Evolutionary conservation across 768 basidiomycete genomes (phyloP).

Genomic region (Hebeloma cylindrosporum): DNA sequence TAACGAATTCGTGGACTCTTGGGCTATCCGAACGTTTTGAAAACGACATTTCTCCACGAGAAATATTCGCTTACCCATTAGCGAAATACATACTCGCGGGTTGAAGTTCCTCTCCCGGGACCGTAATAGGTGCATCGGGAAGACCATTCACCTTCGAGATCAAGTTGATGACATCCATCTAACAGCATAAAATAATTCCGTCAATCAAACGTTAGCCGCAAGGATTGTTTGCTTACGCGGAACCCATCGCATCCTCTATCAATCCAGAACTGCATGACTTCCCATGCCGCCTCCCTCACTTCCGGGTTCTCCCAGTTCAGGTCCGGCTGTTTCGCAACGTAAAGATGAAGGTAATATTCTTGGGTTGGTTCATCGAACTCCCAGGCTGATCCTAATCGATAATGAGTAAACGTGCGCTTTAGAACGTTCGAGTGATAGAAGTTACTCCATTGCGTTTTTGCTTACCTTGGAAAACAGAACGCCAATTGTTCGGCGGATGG

Average conservation of each 20-base stretch:
- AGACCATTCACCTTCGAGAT: constrained; percentile 63
- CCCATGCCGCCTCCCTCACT: constrained; percentile 57
- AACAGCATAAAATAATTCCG: not conserved
- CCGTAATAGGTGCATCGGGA: constrained; percentile 63
- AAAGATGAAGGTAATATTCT: constrained; percentile 76
- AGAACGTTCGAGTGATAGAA: too few species aligned
- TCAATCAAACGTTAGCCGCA: not conserved
- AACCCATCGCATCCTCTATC: constrained; percentile 75
- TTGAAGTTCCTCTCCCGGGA: constrained; percentile 52
- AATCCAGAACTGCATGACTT: constrained; percentile 75
- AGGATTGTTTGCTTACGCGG: constrained; percentile 42
- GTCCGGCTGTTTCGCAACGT: constrained; percentile 67
- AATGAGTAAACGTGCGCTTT: too few species aligned
- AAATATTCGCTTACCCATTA: constrained; percentile 48
- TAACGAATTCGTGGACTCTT: constrained; percentile 62
- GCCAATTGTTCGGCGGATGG: constrained; percentile 74
- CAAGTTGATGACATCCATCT: constrained; percentile 74
- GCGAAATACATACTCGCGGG: constrained; percentile 52
- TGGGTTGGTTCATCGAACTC: constrained; percentile 61
- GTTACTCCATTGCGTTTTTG: not conserved
- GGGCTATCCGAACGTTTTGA: constrained; percentile 42
- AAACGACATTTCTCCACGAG: not conserved
- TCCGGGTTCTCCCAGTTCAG: constrained; percentile 74
- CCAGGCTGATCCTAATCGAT: constrained; percentile 77
- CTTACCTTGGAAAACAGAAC: constrained; percentile 60